Evolutionary conservation across 257 asterid species (phyloP).

Genomic region (Solanum chilense): DNA sequence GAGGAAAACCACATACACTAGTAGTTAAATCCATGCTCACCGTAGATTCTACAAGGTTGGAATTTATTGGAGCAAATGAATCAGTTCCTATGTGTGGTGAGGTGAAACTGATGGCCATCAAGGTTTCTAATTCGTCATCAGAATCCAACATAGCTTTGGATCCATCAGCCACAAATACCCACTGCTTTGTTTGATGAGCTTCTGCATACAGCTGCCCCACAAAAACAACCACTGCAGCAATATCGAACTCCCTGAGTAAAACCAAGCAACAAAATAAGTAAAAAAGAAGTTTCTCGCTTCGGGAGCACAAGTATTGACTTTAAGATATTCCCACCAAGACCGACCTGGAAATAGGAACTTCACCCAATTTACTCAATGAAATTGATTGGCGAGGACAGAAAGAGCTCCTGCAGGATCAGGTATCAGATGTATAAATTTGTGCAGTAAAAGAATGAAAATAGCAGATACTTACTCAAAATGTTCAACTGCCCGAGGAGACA

Average conservation of each 20-base stretch:
- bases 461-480: conserved; percentile 48
- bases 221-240: conserved; percentile 66
- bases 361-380: conserved; percentile 53
- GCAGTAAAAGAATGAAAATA: background rate
- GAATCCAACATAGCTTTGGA: conserved; percentile 23
- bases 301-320: conserved; percentile 5
- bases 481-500: conserved; percentile 35
- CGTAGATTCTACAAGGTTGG: conserved; percentile 58
- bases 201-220: conserved; percentile 68
- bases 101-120: conserved; percentile 74
- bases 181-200: conserved; percentile 65
- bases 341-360: conserved; percentile 72
- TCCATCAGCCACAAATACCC: conserved; percentile 89
- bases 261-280: conserved; percentile 10
- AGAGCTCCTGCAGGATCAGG: conserved; percentile 48
- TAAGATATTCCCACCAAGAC: conserved; percentile 4
- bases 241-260: conserved; percentile 75
- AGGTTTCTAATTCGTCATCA: conserved; percentile 29
- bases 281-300: background rate
- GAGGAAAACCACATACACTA: background rate
- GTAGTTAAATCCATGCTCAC: conserved; percentile 24
- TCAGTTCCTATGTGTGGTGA: conserved; percentile 33
- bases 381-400: conserved; percentile 62
- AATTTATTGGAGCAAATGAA: conserved; percentile 41
- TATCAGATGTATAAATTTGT: background rate